Evolutionary conservation across 2,329 filamentous ascomycete species (phyloP), one percentile per base, ranked within the genome.

Genomic region (Macroventuria anomochaeta): DNA sequence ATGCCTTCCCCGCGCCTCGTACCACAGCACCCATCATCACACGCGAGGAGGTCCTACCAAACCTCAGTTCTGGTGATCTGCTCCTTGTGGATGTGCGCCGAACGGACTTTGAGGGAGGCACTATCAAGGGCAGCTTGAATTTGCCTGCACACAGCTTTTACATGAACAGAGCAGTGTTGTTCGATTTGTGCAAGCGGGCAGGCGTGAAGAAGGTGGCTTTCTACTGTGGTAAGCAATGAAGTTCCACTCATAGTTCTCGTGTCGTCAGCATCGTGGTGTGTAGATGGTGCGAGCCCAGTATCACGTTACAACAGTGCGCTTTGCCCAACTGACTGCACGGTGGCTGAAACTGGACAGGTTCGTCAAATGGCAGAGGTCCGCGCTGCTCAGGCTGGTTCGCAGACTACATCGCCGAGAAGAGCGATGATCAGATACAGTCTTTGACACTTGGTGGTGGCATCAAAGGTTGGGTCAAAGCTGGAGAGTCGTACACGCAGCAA

Each of bases 61-160:
- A 55, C 18, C 58, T 73, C 26, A 70, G 70, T 60, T 79, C 65
- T 61, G 72, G 57, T 60, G 59, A 67, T 32, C 62, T 79, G 46
- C 74, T 80, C 33, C 64, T 79, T 42, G 68, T 79, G 11, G 77
- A 80, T 57, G 75, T 79, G 26, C 75, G 78, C 18, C 70, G 78
- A 32, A 80, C 72, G n/a, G 78, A 80, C 62, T 80, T 77, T 56
- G 75, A 77, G 47, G 78, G 78, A 29, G 78, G 78, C 12, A 64
- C 70, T 5, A 77, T 80, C 40, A 67, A 71, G 20, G 77, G 77
- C n/a, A 77, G 75, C 58, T 61, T 80, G 26, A 80, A 80, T 53
- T 67, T 80, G 33, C 78, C 78, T n/a, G 78, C 78, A 0, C 77
- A 80, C 42, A 74, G 73, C 33, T 80, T 80, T 66, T 79, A 75